phyloP scores from a whole-genome alignment of 148 eudicot genomes.

The Mesembryanthemum crystallinum region DNA sequence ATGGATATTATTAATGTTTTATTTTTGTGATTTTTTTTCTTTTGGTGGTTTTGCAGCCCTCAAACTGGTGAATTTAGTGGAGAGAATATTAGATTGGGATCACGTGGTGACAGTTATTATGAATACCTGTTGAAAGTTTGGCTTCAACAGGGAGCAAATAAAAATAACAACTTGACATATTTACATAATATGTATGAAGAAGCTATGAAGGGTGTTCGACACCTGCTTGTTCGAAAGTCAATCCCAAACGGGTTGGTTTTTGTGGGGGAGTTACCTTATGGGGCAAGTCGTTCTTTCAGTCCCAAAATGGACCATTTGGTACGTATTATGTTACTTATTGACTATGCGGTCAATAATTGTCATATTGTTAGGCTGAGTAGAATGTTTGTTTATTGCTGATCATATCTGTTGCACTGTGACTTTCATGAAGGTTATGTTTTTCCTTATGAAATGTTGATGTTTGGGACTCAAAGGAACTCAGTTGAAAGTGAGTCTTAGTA shows the following conservation, averaged over 20 bases:
- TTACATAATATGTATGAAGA: conserved; percentile 83
- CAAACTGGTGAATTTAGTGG: conserved; percentile 79
- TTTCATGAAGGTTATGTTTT: background rate
- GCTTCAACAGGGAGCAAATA: conserved; percentile 67
- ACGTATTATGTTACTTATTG: conserved; percentile 18
- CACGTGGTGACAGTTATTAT: conserved; percentile 98
- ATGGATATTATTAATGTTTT: background rate
- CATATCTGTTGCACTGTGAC: background rate
- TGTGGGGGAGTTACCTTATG: conserved; percentile 90
- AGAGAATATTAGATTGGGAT: conserved; percentile 84
- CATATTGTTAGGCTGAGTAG: background rate
- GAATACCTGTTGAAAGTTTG: conserved; percentile 94
- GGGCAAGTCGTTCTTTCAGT: conserved; percentile 61
- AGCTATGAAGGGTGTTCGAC: conserved; percentile 89
- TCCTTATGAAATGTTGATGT: too few species aligned
- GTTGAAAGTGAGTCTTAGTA: too few species aligned
- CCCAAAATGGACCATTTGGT: conserved; percentile 99
- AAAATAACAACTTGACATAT: conserved; percentile 52
- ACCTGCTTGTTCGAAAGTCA: conserved; percentile 78
- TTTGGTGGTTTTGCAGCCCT: conserved; percentile 54
- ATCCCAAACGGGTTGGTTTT: conserved; percentile 75
- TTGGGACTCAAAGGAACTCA: too few species aligned
- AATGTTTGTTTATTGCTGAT: background rate
- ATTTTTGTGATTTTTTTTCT: background rate
- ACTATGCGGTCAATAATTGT: background rate